A percentile compares a stretch with the other conserved stretches of the same genome.
Evolutionary conservation across 305 asterid species (phyloP).

Genomic region (Fraxinus paxiana): DNA sequence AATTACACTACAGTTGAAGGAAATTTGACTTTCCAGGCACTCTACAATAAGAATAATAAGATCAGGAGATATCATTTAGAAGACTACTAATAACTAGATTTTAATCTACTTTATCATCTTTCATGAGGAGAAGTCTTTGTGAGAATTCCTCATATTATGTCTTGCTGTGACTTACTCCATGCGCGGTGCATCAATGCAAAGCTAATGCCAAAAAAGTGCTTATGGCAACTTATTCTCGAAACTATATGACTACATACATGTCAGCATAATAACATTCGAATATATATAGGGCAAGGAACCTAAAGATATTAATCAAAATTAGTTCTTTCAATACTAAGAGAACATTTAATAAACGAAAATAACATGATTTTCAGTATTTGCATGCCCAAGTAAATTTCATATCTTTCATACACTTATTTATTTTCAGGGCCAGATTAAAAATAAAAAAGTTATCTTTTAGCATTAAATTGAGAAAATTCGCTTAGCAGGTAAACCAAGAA

Average conservation of each 20-base stretch:
- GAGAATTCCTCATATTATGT: background rate
- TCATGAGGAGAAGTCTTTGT: background rate
- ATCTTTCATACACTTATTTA: background rate
- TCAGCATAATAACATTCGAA: background rate
- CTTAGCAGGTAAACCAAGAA: background rate
- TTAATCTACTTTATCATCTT: background rate
- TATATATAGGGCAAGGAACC: background rate
- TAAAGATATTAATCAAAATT: background rate
- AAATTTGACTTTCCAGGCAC: background rate
- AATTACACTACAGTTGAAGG: background rate
- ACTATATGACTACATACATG: background rate
- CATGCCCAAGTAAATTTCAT: conserved; percentile 22
- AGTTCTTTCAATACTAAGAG: background rate
- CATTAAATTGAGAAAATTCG: conserved; percentile 8
- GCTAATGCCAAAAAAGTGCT: background rate
- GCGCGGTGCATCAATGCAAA: background rate
- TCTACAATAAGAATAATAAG: background rate
- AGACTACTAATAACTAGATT: background rate
- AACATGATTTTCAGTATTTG: conserved; percentile 12
- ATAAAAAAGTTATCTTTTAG: background rate
- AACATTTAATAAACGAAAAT: conserved; percentile 4
- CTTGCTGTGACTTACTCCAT: background rate
- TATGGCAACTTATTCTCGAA: background rate
- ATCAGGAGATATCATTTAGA: background rate
- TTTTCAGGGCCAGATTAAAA: background rate